Evolutionary conservation across 1,284 basidiomycete genomes (phyloP), one percentile per base, ranked within the genome.

Genomic region (Tilletia indica): DNA sequence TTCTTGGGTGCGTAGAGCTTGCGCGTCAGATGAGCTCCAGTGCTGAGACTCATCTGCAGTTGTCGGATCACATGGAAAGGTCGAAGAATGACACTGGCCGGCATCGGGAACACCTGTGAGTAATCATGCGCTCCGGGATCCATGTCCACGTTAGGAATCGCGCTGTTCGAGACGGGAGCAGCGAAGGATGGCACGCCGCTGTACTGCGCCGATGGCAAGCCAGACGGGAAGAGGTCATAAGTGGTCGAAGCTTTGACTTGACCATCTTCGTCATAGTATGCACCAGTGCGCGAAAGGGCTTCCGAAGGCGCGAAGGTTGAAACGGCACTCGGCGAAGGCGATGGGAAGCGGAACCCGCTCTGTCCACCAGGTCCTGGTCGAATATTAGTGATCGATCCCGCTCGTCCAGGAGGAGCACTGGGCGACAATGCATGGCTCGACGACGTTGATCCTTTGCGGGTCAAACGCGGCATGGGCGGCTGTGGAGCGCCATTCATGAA

Each of bases 1-100:
- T 92, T 91, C 64, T 91, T 89, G 4, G 94, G 92, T 25, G 98
- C 90, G 84, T 94, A 95, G 73, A 99, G 86, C 56, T 90, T 89
- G 36, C 90, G 90, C 0, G 93, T 96, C 71, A 98, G 87, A 83
- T 96, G 97, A 14, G 91, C 93, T 12, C 95, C 95, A 0, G 48
- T 42, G 2, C 34, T 14, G 19, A 80, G 78, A 51, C 72, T 75
- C 8, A 31, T n/a, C 11, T 69, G 71, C 11, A 80, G 71, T 66
- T 72, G 71, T 4, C 69, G 67, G 70, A 75, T 72, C 14, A 74
- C 49, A 51, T 68, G 56, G 68, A 77, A 81, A 2, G 79, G 79
- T 34, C 72, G 66, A 0, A 78, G 68, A 0, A 75, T 51, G n/a
- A 73, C 47, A 11, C 74, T 73, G 12, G 70, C 31, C 19, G 73